Evolutionary conservation across 2,329 filamentous ascomycete genomes (phyloP), one percentile per base, ranked within the genome.

Genomic region (Coleophoma eucalyptorum): DNA sequence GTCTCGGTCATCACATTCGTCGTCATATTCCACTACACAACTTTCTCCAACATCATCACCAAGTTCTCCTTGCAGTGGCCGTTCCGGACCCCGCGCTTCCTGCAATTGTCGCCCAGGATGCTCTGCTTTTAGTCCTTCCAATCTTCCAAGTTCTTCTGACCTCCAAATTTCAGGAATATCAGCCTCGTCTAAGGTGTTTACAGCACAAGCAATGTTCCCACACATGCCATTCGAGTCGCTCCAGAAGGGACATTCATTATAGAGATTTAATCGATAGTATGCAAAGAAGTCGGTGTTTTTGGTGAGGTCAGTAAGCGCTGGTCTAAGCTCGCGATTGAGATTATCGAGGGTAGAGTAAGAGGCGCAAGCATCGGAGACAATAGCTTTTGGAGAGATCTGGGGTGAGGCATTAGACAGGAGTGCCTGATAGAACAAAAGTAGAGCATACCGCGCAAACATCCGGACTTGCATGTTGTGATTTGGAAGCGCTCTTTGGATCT

Each of bases 241-340:
- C 93, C 94, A 99, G 68, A 97, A 99, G 0, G 94, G 94, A 65
- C 94, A 99, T 71, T 83, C 84, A 70, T 94, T 96, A 70, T 90
- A 99, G 18, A 99, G 80, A 68, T 97, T 97, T 43, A 99, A 75
- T 51, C 94, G 87, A 74, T 97, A 99, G 71, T 97, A 91, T 48
- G 93, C 93, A 72, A 99, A 99, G 79, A 97, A 99, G 71, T 99
- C 94, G 68, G 93, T 96, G 48, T 88, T 84, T 61, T 83, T 83
- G 0, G 90, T 96, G 43, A 99, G 82, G 50, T 89, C 86, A 62
- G 89, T 81, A 59, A 99, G 74, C 48, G 84, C 81, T 16, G 91
- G 89, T 61, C 86, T 85, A 55, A 97, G 78, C 53, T 83, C 80
- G 58, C 77, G 71, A 71, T 97, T 99, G 49, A 99, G 77, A 38